Evolutionary conservation across 2,329 filamentous ascomycete genomes (phyloP).

Genomic region (Chrysoporthe deuterocubensis): DNA sequence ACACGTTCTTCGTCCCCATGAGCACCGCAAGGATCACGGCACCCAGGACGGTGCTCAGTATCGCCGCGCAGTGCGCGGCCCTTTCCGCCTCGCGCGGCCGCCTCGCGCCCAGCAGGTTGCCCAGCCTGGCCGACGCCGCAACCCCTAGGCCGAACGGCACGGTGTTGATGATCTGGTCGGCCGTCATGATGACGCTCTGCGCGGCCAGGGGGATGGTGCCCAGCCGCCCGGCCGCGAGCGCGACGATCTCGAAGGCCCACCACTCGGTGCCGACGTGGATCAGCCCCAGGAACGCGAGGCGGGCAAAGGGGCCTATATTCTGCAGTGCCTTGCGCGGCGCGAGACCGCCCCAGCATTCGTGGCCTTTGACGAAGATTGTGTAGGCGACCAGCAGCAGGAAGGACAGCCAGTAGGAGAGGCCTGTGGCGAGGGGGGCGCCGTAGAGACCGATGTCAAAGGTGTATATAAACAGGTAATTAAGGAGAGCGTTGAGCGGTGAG

Average conservation of each 20-base stretch:
- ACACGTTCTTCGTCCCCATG: slow-evolving; percentile 72
- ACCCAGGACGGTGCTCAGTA: slow-evolving; percentile 73
- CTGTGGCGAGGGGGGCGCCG: slow-evolving; percentile 80
- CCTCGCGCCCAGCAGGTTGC: slow-evolving; percentile 62
- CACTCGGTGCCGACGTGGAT: slow-evolving; percentile 88
- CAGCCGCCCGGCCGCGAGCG: slow-evolving; percentile 77
- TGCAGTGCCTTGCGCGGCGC: slow-evolving; percentile 64
- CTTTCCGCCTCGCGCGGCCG: slow-evolving; percentile 61
- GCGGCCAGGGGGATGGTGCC: slow-evolving; percentile 81
- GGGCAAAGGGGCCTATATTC: slow-evolving; percentile 72
- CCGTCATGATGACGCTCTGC: slow-evolving; percentile 88
- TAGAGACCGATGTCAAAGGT: slow-evolving; percentile 71
- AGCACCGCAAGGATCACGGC: slow-evolving; percentile 68
- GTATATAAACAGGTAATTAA: slow-evolving; percentile 84
- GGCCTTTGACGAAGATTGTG: slow-evolving; percentile 69
- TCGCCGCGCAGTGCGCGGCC: slow-evolving; percentile 75
- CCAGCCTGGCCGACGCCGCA: slow-evolving; percentile 75
- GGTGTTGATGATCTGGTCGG: slow-evolving; percentile 82
- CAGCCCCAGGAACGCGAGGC: slow-evolving; percentile 75
- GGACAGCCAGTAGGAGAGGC: slow-evolving; percentile 84
- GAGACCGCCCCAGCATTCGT: slow-evolving; percentile 79
- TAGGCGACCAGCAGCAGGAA: slow-evolving; percentile 79
- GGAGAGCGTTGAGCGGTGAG: slow-evolving; percentile 76
- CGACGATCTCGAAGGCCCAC: slow-evolving; percentile 94
- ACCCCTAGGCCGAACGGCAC: slow-evolving; percentile 88